Conservation (phyloP, 2,329 filamentous ascomycete genomes). For the Aspergillus brasiliensis region DNA sequence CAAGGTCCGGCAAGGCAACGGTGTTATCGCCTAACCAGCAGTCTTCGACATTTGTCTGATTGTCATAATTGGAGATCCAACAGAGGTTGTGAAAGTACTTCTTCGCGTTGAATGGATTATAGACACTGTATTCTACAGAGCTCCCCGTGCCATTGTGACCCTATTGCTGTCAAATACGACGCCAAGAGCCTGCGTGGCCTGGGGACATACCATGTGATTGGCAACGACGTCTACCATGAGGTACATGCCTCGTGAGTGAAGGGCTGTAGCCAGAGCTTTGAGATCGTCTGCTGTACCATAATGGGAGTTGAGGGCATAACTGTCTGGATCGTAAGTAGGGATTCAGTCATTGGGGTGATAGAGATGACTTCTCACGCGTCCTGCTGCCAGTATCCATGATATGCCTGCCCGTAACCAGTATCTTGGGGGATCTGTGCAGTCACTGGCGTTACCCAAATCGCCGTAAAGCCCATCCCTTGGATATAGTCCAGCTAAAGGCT, state of each 20-base stretch:
- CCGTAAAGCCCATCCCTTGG: conserved; percentile 50
- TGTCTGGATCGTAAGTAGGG: conserved; percentile 9
- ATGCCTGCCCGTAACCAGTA: conserved; percentile 45
- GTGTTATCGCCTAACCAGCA: conserved; percentile 60
- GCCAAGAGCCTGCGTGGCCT: neutral
- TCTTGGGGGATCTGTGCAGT: conserved; percentile 39
- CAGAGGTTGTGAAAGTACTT: conserved; percentile 65
- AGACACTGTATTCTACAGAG: conserved; percentile 55
- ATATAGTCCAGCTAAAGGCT: conserved; percentile 52
- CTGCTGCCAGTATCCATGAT: conserved; percentile 55
- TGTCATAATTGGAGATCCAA: conserved; percentile 52
- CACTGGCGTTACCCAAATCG: conserved; percentile 52
- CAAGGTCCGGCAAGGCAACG: conserved; percentile 62
- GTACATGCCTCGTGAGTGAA: conserved; percentile 61
- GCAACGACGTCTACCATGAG: conserved; percentile 63
- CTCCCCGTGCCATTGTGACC: conserved; percentile 49
- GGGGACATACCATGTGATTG: conserved; percentile 53
- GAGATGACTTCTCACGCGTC: conserved; percentile 36
- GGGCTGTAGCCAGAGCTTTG: conserved; percentile 55
- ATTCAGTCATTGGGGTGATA: neutral
- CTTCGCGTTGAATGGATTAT: conserved; percentile 57
- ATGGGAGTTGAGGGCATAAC: conserved; percentile 56
- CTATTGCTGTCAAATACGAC: conserved; percentile 13
- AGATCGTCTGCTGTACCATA: conserved; percentile 64
- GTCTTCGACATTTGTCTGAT: conserved; percentile 47